Conservation (phyloP, 2,329 filamentous ascomycete species). For the Alternaria sp. region DNA sequence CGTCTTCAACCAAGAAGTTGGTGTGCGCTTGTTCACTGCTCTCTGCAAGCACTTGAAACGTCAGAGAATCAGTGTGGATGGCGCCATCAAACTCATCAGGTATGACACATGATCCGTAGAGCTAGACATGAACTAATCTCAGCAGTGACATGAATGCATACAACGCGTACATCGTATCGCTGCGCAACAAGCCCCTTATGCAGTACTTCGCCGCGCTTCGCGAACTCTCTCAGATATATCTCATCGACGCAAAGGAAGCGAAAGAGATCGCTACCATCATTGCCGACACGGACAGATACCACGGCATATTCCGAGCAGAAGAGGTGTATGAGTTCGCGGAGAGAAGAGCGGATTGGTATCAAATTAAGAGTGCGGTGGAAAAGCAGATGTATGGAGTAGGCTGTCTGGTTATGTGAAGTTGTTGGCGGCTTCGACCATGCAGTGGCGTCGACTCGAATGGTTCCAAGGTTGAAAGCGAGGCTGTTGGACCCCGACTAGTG, state of each 20-base stretch:
- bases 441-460: slow-evolving; percentile 5
- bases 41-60: slow-evolving; percentile 98
- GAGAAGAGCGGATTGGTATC: slow-evolving; percentile 91
- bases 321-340: slow-evolving; percentile 98
- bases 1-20: slow-evolving; percentile 98
- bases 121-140: background rate
- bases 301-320: slow-evolving; percentile 90
- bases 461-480: slow-evolving; percentile 3
- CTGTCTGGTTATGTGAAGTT: slow-evolving; percentile 76
- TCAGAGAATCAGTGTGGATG: slow-evolving; percentile 87
- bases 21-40: slow-evolving; percentile 86
- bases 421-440: background rate
- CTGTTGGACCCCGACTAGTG: slow-evolving; percentile 3
- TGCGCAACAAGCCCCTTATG: slow-evolving; percentile 82
- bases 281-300: slow-evolving; percentile 86
- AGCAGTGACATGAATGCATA: slow-evolving; percentile 91
- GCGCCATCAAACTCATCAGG: slow-evolving; percentile 87
- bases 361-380: slow-evolving; percentile 86
- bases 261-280: slow-evolving; percentile 96
- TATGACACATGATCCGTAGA: slow-evolving; percentile 36
- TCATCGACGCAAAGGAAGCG: slow-evolving; percentile 84
- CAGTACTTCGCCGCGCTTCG: slow-evolving; percentile 91
- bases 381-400: slow-evolving; percentile 97
- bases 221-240: slow-evolving; percentile 92
- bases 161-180: slow-evolving; percentile 79